A percentile compares a stretch with the other conserved stretches of the same genome.
Conservation (phyloP, 164 flowering plant genomes). For the Vitis riparia region DNA sequence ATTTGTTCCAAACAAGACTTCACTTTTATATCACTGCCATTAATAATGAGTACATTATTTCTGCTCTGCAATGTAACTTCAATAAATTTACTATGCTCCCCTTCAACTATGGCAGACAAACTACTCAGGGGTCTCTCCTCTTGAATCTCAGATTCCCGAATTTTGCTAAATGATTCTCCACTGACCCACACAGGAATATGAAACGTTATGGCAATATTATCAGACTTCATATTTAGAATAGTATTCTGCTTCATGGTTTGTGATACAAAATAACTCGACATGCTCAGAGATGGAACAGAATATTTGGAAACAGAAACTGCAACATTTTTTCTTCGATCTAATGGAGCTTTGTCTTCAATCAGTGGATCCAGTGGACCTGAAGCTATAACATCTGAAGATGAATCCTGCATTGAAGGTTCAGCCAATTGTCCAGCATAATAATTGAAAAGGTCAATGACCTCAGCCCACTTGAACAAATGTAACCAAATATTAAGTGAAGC, state of each 20-base stretch:
- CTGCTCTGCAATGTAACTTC: constrained; percentile 40
- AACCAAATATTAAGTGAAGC: constrained; percentile 74
- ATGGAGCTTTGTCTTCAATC: too few relatives aligned
- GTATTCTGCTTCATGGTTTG: constrained; percentile 13
- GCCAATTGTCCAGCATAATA: constrained; percentile 24
- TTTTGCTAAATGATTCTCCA: constrained; percentile 14
- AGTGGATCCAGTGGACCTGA: too few relatives aligned
- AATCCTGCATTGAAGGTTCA: constrained; percentile 9
- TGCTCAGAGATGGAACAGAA: constrained; percentile 11
- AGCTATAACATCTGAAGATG: constrained; percentile 19
- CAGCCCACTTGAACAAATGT: constrained; percentile 59
- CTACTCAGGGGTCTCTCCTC: constrained; percentile 15
- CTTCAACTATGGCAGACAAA: constrained; percentile 16
- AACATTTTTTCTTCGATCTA: constrained; percentile 12
- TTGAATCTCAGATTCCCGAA: constrained; percentile 17
- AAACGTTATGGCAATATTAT: constrained; percentile 42
- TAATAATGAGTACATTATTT: constrained; percentile 39
- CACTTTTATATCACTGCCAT: constrained; percentile 30
- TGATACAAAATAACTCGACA: constrained; percentile 14
- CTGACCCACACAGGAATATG: constrained; percentile 51
- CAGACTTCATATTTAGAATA: constrained; percentile 39
- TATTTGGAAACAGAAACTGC: constrained; percentile 6
- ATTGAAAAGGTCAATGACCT: constrained; percentile 38
- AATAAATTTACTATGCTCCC: constrained; percentile 35
- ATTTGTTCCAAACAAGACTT: constrained; percentile 42